Conservation (phyloP, 345 rosid species). For the Trapa incisa region DNA sequence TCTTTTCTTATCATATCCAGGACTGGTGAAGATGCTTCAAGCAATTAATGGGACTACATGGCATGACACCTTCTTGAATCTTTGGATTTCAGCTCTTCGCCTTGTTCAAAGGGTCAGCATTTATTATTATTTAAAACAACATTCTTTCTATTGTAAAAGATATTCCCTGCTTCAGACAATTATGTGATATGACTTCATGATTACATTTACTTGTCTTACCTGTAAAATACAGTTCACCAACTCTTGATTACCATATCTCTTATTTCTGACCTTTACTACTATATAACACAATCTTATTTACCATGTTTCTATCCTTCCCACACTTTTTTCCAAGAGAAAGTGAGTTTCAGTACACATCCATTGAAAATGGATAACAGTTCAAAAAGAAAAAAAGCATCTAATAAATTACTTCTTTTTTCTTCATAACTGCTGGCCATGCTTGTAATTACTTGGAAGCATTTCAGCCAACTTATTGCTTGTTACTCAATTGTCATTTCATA, state of each 20-base stretch:
- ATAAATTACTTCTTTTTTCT: not conserved
- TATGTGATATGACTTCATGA: not conserved
- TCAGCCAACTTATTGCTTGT: slow-evolving; percentile 1
- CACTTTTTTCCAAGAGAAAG: not conserved
- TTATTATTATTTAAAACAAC: slow-evolving; percentile 1
- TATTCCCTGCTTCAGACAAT: not conserved
- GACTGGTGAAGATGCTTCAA: slow-evolving; percentile 67
- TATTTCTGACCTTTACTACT: not conserved
- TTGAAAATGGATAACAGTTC: not conserved
- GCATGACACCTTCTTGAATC: slow-evolving; percentile 84
- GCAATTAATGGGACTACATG: slow-evolving; percentile 70
- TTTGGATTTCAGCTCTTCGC: slow-evolving; percentile 90
- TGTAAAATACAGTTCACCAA: not conserved
- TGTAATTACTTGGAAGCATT: not conserved
- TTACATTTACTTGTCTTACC: not conserved
- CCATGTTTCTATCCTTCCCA: not conserved
- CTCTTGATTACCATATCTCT: not conserved
- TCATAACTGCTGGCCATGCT: not conserved
- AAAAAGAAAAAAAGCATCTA: not conserved
- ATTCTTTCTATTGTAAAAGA: not conserved
- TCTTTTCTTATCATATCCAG: slow-evolving; percentile 29
- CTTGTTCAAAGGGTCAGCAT: slow-evolving; percentile 87
- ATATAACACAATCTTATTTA: not conserved
- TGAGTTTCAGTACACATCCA: not conserved
- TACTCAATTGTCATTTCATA: slow-evolving; percentile 13